phyloP scores from a whole-genome alignment of 2,329 filamentous ascomycete genomes.

The Exserohilum rostratum region DNA sequence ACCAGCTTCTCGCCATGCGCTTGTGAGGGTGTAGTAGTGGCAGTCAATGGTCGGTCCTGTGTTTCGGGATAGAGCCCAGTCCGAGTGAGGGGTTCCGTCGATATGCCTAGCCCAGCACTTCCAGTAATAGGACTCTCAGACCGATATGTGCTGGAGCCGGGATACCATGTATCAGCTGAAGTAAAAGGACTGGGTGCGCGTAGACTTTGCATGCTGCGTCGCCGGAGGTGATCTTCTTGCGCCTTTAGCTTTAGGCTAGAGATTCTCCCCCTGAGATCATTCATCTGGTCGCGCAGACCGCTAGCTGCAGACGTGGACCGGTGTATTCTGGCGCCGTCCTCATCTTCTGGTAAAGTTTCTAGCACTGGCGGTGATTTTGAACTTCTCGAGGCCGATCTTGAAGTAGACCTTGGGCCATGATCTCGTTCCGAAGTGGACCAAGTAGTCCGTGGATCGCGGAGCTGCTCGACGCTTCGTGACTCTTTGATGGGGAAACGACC shows the following conservation, averaged over 20 bases:
- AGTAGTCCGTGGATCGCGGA: conserved; percentile 42
- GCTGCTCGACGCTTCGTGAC: conserved; percentile 49
- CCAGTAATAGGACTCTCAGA: conserved; percentile 28
- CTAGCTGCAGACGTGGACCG: conserved; percentile 75
- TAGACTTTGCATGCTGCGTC: conserved; percentile 76
- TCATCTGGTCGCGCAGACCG: conserved; percentile 81
- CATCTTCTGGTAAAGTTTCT: conserved; percentile 52
- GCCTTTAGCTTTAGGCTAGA: conserved; percentile 79
- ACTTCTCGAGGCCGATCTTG: conserved; percentile 49
- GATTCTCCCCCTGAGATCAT: conserved; percentile 83
- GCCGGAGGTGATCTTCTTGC: conserved; percentile 76
- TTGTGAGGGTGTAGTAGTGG: conserved; percentile 25
- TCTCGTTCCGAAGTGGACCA: conserved; percentile 34
- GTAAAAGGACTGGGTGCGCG: conserved; percentile 81
- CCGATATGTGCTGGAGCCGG: conserved; percentile 45
- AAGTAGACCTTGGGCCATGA: conserved; percentile 17
- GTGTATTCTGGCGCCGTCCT: conserved; percentile 51
- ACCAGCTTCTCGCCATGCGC: conserved; percentile 26
- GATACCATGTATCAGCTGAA: conserved; percentile 67
- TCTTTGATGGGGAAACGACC: conserved; percentile 47
- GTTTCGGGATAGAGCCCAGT: conserved; percentile 29
- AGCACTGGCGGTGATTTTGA: conserved; percentile 44
- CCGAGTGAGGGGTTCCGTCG: conserved; percentile 31
- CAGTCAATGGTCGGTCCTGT: conserved; percentile 9
- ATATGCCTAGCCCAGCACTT: conserved; percentile 40